phyloP scores from a whole-genome alignment of 257 asterid genomes.

The Capsicum pubescens region DNA sequence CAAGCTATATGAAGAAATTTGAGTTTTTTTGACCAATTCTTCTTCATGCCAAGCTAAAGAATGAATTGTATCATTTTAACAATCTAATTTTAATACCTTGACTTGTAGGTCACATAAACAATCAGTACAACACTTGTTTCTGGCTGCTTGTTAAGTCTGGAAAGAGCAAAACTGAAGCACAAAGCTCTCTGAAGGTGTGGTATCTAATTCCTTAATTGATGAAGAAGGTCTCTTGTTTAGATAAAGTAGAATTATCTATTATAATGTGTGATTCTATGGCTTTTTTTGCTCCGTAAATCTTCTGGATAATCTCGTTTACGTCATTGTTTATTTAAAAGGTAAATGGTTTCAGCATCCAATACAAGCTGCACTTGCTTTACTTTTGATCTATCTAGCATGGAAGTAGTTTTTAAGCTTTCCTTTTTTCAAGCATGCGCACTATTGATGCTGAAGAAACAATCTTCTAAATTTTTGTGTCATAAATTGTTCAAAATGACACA shows the following conservation, averaged over 20 bases:
- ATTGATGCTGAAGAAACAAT: background rate
- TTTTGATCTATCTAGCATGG: background rate
- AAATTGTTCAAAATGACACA: background rate
- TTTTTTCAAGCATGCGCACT: background rate
- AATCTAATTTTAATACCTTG: conserved; percentile 3
- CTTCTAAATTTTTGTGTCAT: background rate
- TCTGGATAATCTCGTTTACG: background rate
- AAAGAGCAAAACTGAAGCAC: conserved; percentile 77
- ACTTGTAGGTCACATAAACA: conserved; percentile 85
- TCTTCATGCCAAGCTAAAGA: conserved; percentile 23
- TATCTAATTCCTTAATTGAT: background rate
- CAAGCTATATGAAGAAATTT: background rate
- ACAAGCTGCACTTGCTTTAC: conserved; percentile 16
- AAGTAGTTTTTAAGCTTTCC: background rate
- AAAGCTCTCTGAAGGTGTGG: conserved; percentile 64
- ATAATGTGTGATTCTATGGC: background rate
- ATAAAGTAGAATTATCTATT: background rate
- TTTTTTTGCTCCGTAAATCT: background rate
- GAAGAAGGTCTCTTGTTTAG: conserved; percentile 8
- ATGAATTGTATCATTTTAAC: background rate
- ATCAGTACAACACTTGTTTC: conserved; percentile 90
- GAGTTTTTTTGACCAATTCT: background rate
- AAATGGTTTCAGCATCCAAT: background rate
- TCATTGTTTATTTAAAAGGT: background rate
- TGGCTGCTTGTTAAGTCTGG: conserved; percentile 96